phyloP scores from a whole-genome alignment of 805 yeast genomes.

The Metschnikowia anglica region DNA sequence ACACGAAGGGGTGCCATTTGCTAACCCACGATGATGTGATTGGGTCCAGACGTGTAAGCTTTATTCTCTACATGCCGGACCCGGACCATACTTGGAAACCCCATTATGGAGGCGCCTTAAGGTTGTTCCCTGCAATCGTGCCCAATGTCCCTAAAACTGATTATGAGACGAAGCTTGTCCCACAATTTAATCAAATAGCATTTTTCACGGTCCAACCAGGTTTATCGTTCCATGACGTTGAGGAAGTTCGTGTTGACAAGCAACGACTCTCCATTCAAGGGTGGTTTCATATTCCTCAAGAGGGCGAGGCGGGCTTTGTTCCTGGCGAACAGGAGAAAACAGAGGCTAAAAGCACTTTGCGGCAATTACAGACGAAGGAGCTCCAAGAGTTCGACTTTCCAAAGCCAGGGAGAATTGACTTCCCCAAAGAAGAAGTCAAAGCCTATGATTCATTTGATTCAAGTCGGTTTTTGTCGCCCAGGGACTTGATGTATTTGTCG shows the following conservation, averaged over 20 bases:
- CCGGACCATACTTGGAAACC: conserved; percentile 89
- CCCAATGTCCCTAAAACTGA: conserved; percentile 91
- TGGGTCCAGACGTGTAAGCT: conserved; percentile 90
- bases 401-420: conserved; percentile 50
- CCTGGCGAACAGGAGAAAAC: conserved; percentile 81
- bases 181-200: conserved; percentile 95
- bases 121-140: conserved; percentile 81
- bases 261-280: conserved; percentile 94
- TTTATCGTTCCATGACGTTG: conserved; percentile 94
- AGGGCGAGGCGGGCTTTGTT: conserved; percentile 81
- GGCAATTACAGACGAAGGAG: conserved; percentile 73
- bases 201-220: conserved; percentile 97
- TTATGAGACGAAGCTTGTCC: conserved; percentile 65
- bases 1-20: conserved; percentile 89
- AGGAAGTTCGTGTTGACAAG: conserved; percentile 89
- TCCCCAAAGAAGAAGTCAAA: conserved; percentile 40
- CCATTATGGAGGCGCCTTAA: conserved; percentile 88
- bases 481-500: conserved; percentile 50
- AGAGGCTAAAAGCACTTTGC: conserved; percentile 72
- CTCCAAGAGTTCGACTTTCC: conserved; percentile 83
- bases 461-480: conserved; percentile 17
- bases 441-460: conserved; percentile 23
- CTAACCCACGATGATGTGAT: conserved; percentile 97
- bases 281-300: conserved; percentile 98
- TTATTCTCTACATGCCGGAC: conserved; percentile 88